phyloP scores from a whole-genome alignment of 106 monocot genomes.

The Phalaenopsis equestris region DNA sequence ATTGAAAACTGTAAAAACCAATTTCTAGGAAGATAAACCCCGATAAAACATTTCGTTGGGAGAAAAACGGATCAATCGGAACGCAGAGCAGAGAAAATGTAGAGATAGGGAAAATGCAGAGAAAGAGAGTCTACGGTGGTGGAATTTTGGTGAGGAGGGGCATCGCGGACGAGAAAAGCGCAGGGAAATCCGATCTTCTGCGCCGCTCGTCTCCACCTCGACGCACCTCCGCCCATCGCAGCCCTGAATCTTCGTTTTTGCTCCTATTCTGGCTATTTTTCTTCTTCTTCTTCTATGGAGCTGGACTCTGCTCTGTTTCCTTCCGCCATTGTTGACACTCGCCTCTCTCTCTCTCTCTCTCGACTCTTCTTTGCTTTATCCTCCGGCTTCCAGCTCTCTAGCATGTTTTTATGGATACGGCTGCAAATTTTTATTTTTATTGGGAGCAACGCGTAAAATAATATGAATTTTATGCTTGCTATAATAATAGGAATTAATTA shows the following conservation, averaged over 20 bases:
- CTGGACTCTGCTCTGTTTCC: not conserved
- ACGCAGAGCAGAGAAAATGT: not conserved
- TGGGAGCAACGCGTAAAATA: too few species aligned
- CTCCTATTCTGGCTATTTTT: not conserved
- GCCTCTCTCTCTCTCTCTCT: conserved; percentile 1
- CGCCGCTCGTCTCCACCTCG: conserved; percentile 35
- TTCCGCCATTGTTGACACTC: not conserved
- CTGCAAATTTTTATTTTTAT: too few species aligned
- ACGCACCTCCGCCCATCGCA: conserved; percentile 36
- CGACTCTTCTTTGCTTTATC: not conserved
- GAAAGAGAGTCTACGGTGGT: conserved; percentile 15
- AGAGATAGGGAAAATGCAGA: not conserved
- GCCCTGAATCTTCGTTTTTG: not conserved
- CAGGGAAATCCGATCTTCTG: conserved; percentile 49
- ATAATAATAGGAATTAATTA: too few species aligned
- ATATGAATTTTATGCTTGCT: too few species aligned
- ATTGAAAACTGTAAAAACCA: not conserved
- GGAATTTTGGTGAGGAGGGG: conserved; percentile 2
- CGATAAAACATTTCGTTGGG: not conserved
- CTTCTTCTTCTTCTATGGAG: conserved; percentile 13
- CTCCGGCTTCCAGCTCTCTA: not conserved
- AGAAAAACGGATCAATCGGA: not conserved
- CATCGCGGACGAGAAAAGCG: conserved; percentile 34
- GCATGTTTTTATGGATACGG: not conserved
- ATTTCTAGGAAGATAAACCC: not conserved